Conservation (phyloP, 768 basidiomycete genomes). For the Termitomyces sp. region DNA sequence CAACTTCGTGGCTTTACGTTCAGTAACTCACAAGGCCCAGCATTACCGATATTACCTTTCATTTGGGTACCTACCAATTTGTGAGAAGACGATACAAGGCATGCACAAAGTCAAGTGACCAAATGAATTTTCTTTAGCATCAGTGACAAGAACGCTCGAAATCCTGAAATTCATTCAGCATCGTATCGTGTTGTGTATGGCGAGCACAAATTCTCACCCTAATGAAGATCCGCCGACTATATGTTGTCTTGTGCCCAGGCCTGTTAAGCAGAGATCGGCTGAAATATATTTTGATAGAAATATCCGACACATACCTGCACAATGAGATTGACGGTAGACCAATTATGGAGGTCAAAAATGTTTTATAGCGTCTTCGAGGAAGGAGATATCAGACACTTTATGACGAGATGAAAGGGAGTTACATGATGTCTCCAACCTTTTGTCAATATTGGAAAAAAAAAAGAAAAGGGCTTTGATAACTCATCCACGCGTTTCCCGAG, state of each 20-base stretch:
- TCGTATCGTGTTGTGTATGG: neutral
- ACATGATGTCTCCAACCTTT: neutral
- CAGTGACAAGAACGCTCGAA: slow-evolving; percentile 53
- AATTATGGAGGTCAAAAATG: neutral
- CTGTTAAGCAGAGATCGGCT: slow-evolving; percentile 14
- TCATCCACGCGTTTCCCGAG: too few relatives aligned
- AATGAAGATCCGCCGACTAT: slow-evolving; percentile 55
- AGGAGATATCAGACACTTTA: neutral
- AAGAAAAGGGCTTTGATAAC: too few relatives aligned
- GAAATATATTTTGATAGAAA: neutral
- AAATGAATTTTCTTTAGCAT: slow-evolving; percentile 55
- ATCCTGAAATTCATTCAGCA: slow-evolving; percentile 32
- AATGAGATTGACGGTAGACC: slow-evolving; percentile 45
- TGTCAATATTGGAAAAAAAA: too few relatives aligned
- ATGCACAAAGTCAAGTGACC: slow-evolving; percentile 25
- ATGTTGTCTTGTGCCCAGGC: slow-evolving; percentile 57
- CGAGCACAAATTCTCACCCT: slow-evolving; percentile 31
- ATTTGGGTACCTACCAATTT: slow-evolving; percentile 37
- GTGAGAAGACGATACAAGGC: neutral
- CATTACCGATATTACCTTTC: slow-evolving; percentile 59
- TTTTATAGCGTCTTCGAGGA: neutral
- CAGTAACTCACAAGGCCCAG: slow-evolving; percentile 60
- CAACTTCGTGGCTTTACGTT: neutral
- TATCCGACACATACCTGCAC: slow-evolving; percentile 33
- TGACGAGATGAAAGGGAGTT: neutral